These are phyloP conservation scores for Encephalitozoon intestinalis DNA, from an alignment of 371 early-diverging fungal species.

Conservation along the genomic window DNA sequence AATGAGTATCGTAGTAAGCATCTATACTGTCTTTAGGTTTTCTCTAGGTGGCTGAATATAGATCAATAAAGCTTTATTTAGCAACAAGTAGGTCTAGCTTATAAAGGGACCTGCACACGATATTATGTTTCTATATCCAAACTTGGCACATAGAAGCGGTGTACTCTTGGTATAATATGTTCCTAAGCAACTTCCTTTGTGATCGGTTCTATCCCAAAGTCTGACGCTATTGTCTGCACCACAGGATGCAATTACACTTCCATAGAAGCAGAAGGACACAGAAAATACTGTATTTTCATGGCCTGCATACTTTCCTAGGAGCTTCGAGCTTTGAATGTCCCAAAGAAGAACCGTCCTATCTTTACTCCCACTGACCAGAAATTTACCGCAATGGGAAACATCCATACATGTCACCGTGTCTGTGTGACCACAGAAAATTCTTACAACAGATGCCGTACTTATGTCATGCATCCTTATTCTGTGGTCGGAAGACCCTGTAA, in stretches of 20 bases:
- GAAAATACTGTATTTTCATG: constrained; percentile 77
- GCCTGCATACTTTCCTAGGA: constrained; percentile 77
- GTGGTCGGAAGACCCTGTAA: constrained; percentile 82
- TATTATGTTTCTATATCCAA: constrained; percentile 76
- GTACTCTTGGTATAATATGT: constrained; percentile 81
- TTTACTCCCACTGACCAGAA: constrained; percentile 77
- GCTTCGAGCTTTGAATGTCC: constrained; percentile 81
- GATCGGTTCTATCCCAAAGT: constrained; percentile 74
- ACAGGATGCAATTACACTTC: constrained; percentile 74
- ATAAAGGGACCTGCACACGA: constrained; percentile 62
- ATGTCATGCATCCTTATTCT: constrained; percentile 91
- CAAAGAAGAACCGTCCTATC: constrained; percentile 79
- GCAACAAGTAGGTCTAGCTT: background rate
- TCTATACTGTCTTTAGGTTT: constrained; percentile 10
- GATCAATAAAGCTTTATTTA: background rate
- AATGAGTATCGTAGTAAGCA: background rate
- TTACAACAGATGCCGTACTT: constrained; percentile 75
- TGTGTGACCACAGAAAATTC: constrained; percentile 80
- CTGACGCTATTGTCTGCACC: constrained; percentile 80
- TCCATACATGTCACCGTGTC: constrained; percentile 74
- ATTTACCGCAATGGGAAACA: constrained; percentile 82
- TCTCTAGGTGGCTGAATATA: background rate
- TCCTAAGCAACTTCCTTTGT: constrained; percentile 66
- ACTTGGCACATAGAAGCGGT: constrained; percentile 74
- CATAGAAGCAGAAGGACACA: constrained; percentile 78